Conservation (phyloP, 345 rosid species). For the Eucalyptus victrix region DNA sequence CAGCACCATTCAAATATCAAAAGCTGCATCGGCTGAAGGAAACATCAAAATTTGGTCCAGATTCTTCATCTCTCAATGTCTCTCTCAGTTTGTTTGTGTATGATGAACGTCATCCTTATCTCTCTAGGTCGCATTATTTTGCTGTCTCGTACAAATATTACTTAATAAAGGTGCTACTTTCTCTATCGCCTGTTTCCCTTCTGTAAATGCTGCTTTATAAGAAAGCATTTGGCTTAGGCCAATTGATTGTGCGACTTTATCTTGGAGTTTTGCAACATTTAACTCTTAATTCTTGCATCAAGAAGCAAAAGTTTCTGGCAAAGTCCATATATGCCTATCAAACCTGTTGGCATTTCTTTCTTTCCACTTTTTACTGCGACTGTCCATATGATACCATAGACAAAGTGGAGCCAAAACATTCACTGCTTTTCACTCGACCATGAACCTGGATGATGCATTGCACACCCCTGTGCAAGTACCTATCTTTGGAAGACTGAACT, state of each 20-base stretch:
- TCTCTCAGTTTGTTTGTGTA: background rate
- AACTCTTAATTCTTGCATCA: background rate
- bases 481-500: background rate
- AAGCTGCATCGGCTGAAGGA: slow-evolving; percentile 22
- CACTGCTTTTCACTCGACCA: background rate
- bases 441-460: background rate
- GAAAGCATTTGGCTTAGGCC: background rate
- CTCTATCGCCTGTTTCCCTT: background rate
- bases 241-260: background rate
- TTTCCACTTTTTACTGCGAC: background rate
- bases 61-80: background rate
- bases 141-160: background rate
- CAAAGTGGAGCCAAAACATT: background rate
- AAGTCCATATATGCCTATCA: background rate
- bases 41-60: slow-evolving; percentile 23
- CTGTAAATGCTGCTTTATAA: background rate
- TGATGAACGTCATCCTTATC: background rate
- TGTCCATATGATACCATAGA: background rate
- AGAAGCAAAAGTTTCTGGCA: background rate
- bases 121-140: background rate
- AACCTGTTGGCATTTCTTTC: background rate
- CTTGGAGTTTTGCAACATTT: background rate
- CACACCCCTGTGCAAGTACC: background rate
- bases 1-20: slow-evolving; percentile 42
- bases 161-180: background rate